Evolutionary conservation across 768 basidiomycete species (phyloP).

Genomic region (Psilocybe cyanescens): DNA sequence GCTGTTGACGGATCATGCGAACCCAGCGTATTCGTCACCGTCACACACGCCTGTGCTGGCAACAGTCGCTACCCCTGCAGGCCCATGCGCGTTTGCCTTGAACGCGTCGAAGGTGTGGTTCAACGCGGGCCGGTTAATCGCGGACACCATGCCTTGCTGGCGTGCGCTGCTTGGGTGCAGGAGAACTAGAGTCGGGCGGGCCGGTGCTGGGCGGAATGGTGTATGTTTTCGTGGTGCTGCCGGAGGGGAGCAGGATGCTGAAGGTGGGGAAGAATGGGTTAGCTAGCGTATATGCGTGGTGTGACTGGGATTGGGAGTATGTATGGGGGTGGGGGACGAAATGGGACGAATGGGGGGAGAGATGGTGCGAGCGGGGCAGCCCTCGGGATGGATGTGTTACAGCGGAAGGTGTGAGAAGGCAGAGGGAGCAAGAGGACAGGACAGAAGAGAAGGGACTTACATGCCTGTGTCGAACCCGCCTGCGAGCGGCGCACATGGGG

Average conservation of each 20-base stretch:
- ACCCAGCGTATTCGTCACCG: neutral
- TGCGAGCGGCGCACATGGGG: neutral
- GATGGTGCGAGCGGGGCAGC: too few species aligned
- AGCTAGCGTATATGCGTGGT: too few species aligned
- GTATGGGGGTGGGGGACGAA: too few species aligned
- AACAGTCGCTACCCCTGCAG: neutral
- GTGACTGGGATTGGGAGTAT: too few species aligned
- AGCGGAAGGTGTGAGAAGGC: too few species aligned
- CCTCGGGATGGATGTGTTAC: too few species aligned
- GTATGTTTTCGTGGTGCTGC: neutral
- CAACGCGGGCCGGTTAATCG: neutral
- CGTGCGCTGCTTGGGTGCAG: neutral
- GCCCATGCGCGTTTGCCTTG: neutral
- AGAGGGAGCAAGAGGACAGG: too few species aligned
- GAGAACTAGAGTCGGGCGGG: neutral
- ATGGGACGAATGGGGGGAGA: too few species aligned
- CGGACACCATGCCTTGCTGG: conserved; percentile 6
- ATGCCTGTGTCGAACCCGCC: neutral
- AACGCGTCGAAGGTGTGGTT: conserved; percentile 1
- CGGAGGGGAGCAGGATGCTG: too few species aligned
- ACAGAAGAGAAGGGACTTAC: neutral
- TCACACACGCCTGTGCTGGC: neutral
- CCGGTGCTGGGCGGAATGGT: neutral
- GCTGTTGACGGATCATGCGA: conserved; percentile 1
- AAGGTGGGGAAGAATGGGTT: too few species aligned